Evolutionary conservation across 345 rosid species (phyloP).

Genomic region (Citrus cavaleriei): DNA sequence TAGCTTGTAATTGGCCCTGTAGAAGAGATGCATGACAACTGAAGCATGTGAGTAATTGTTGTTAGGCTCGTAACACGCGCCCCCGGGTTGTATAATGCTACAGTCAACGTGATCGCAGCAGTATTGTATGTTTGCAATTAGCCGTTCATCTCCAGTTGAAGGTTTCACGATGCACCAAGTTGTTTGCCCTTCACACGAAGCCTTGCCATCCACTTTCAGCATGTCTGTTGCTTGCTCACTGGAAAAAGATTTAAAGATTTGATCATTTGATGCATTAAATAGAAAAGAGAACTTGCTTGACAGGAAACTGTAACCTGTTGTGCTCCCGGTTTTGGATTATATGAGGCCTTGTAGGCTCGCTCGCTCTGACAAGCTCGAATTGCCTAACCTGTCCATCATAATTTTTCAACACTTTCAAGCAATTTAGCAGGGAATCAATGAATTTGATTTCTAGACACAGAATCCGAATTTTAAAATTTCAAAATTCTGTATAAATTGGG

Average conservation of each 20-base stretch:
- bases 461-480: too few species aligned
- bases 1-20: constrained; percentile 19
- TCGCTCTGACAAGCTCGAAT: background rate
- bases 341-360: background rate
- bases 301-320: background rate
- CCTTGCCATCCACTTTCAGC: background rate
- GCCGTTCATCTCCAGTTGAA: constrained; percentile 10
- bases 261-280: background rate
- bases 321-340: background rate
- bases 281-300: background rate
- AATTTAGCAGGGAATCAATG: too few species aligned
- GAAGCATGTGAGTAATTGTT: constrained; percentile 27
- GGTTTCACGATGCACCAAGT: constrained; percentile 31
- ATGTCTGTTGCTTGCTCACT: background rate
- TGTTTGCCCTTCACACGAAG: background rate
- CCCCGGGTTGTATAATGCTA: constrained; percentile 28
- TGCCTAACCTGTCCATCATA: background rate
- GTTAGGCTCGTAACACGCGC: constrained; percentile 22
- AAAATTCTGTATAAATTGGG: too few species aligned
- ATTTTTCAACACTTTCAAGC: too few species aligned
- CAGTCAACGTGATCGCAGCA: constrained; percentile 24
- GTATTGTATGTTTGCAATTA: constrained; percentile 26
- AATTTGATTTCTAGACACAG: too few species aligned
- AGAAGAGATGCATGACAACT: constrained; percentile 33
- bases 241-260: background rate